These are phyloP conservation scores for Sanguinoderma infundibulare DNA, from an alignment of 1,284 basidiomycete species.

Conservation along the genomic window DNA sequence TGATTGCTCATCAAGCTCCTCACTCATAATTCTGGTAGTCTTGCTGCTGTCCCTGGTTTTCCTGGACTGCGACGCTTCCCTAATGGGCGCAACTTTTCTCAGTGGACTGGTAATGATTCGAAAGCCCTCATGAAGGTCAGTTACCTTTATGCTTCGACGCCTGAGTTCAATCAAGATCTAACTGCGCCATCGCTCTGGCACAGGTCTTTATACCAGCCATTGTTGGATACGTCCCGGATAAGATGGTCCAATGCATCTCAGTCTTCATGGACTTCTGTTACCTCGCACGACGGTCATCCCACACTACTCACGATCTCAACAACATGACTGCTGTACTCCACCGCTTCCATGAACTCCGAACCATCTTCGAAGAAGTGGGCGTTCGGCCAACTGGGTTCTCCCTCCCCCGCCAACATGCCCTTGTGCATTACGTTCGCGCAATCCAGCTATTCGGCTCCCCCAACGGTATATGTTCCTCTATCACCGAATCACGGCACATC, in stretches of 20 bases:
- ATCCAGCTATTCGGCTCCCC: conserved; percentile 23
- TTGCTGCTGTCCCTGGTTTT: conserved; percentile 17
- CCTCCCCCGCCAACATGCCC: conserved; percentile 25
- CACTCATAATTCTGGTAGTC: not conserved
- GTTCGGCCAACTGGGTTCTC: conserved; percentile 12
- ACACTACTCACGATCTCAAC: not conserved
- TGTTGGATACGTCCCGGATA: conserved; percentile 13
- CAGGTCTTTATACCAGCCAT: conserved; percentile 22
- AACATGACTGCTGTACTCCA: not conserved
- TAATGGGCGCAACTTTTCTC: conserved; percentile 20
- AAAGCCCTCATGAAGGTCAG: conserved; percentile 30
- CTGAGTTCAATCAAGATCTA: not conserved
- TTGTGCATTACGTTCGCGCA: conserved; percentile 7
- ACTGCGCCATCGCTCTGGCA: no score
- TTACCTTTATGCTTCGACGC: no score
- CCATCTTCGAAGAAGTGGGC: conserved; percentile 11
- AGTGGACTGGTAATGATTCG: conserved; percentile 29
- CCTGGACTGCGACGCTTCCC: conserved; percentile 22
- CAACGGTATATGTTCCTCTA: conserved; percentile 29
- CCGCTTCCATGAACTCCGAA: conserved; percentile 13
- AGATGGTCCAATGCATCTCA: conserved; percentile 8
- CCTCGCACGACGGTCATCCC: conserved; percentile 3
- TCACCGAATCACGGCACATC: conserved; percentile 31
- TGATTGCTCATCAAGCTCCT: not conserved
- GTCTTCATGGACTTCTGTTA: conserved; percentile 23